Base-by-base conservation (phyloP, 2,329 filamentous ascomycete genomes). In the Chaetomium olivaceum region DNA sequence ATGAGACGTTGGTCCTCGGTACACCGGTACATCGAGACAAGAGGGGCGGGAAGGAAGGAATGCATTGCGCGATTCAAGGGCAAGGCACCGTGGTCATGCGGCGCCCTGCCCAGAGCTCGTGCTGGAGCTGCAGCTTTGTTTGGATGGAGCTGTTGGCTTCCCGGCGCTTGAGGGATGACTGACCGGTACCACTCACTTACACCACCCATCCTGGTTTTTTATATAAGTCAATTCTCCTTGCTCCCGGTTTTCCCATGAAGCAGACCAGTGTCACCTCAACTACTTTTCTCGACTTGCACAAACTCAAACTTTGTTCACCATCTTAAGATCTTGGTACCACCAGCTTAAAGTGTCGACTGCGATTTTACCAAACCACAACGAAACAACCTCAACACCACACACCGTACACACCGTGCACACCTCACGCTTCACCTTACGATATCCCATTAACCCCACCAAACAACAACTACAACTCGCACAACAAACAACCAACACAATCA, bases 71-170 rank as follows among this genome's bases (percentile, higher is more conserved):
- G 56, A 63, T 60, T 23, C 62, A 33, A 43, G 50, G 33, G 48
- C 62, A 59, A 48, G 59, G 21, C 39, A 59, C 51, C 39, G 50
- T 65, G 62, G 65, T 67, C 65, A 67, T 65, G 65, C 62, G 65
- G 46, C 29, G 25, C 48, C 48, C 62, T 27, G 62, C 64, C 62
- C 50, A 59, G 56, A 60, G 58, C 62, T 62, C 62, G 67, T 63
- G 64, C 62, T 62, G 31, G 27, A 36, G 52, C 31, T 61, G 52
- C 48, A 54, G 23, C 61, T 67, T 64, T 66, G 55, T 66, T 67
- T 67, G 67, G 65, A 58, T 62, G 62, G 31, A 65, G 52, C 48
- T 62, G 21, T 31, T 11, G 16, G 39, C 5, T 56, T 16, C 52
- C 61, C 43, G 48, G 59, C 56, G 19, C 43, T 33, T 29, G 21